Evolutionary conservation across 352 stramenopile species (phyloP).

Genomic region (Phytophthora agathidicida): DNA sequence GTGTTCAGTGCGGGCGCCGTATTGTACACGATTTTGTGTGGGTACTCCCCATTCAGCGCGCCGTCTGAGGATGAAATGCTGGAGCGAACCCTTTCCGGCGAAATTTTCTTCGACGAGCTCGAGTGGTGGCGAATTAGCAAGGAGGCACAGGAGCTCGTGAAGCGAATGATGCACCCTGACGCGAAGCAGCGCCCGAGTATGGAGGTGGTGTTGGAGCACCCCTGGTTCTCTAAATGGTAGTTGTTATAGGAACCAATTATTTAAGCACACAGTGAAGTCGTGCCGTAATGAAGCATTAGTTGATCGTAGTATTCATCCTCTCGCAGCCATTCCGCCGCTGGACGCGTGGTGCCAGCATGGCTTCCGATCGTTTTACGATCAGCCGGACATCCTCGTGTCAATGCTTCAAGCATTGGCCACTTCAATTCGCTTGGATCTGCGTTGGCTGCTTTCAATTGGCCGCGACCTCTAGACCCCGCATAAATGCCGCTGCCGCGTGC

Average conservation of each 20-base stretch:
- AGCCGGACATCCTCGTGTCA: not conserved
- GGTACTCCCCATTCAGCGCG: slow-evolving; percentile 70
- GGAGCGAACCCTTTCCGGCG: slow-evolving; percentile 48
- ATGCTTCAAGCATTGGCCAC: not conserved
- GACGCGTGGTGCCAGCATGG: not conserved
- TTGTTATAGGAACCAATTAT: slow-evolving; percentile 27
- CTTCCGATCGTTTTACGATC: slow-evolving; percentile 7
- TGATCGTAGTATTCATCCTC: not conserved
- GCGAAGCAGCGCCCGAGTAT: slow-evolving; percentile 52
- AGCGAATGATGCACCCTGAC: slow-evolving; percentile 59
- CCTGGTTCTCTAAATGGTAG: slow-evolving; percentile 59
- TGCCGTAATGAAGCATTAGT: slow-evolving; percentile 19
- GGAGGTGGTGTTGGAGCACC: slow-evolving; percentile 69
- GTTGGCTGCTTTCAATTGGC: slow-evolving; percentile 22
- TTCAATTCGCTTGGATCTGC: slow-evolving; percentile 9
- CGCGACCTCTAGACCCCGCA: not conserved
- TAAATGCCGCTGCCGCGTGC: slow-evolving; percentile 3
- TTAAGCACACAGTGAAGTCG: slow-evolving; percentile 17
- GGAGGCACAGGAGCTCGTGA: slow-evolving; percentile 63
- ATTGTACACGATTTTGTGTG: slow-evolving; percentile 70
- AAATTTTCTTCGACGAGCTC: slow-evolving; percentile 60
- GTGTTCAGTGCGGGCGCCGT: slow-evolving; percentile 79
- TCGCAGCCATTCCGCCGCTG: not conserved
- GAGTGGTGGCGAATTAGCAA: slow-evolving; percentile 60
- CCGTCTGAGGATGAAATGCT: slow-evolving; percentile 69